Evolutionary conservation across 176 grass and related monocot species (phyloP).

Genomic region (Musa troglodytarum): DNA sequence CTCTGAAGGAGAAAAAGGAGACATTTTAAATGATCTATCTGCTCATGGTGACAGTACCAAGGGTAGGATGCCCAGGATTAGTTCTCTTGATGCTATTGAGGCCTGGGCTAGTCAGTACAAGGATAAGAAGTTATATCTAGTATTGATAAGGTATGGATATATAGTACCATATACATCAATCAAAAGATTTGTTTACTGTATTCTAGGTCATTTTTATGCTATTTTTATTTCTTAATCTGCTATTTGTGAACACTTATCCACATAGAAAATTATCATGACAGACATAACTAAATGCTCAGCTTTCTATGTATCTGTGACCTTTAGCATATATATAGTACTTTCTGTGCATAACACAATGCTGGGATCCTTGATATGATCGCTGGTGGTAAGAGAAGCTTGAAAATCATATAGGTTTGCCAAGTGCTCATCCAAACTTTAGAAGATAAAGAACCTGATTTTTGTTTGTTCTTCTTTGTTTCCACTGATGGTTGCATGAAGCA

Average conservation of each 20-base stretch:
- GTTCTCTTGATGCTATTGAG: constrained; percentile 49
- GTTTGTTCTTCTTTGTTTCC: no score
- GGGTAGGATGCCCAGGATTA: constrained; percentile 47
- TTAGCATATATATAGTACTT: no score
- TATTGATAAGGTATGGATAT: constrained; percentile 49
- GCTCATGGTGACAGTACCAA: constrained; percentile 57
- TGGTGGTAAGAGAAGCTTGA: no score
- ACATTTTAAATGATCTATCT: constrained; percentile 47
- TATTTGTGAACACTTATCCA: no score
- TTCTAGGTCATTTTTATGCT: neutral
- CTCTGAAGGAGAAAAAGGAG: constrained; percentile 74
- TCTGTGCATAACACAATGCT: no score
- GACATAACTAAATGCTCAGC: no score
- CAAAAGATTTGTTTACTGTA: neutral
- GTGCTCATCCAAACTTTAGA: no score
- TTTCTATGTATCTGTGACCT: no score
- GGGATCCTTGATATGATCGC: no score
- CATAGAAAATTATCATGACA: neutral
- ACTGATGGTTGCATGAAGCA: no score
- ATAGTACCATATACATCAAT: neutral
- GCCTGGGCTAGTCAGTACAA: constrained; percentile 44
- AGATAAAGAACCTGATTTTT: no score
- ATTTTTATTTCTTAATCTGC: neutral
- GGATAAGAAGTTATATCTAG: constrained; percentile 56
- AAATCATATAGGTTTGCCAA: no score